A percentile compares a stretch with the other conserved stretches of the same genome.
Conservation (phyloP, 345 rosid genomes). For the Hypericum perforatum region DNA sequence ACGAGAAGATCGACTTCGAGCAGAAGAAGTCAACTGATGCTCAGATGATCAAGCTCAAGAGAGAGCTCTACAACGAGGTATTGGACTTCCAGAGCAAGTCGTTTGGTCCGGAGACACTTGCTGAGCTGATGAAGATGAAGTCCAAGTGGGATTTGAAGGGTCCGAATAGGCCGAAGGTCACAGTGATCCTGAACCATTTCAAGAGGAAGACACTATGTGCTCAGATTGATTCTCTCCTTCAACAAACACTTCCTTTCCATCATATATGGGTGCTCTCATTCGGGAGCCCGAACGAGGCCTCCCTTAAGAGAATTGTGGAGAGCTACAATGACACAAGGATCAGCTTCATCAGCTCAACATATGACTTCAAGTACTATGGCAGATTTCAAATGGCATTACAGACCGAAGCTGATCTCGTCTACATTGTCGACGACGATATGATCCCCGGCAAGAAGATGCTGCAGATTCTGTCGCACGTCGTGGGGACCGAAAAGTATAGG, state of each 20-base stretch:
- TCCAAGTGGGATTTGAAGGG: constrained; percentile 72
- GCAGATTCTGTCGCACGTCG: constrained; percentile 87
- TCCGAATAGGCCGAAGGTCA: constrained; percentile 55
- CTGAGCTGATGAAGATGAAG: constrained; percentile 65
- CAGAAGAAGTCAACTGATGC: constrained; percentile 82
- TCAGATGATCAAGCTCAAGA: constrained; percentile 71
- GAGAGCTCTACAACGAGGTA: constrained; percentile 57
- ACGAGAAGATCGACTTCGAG: constrained; percentile 73
- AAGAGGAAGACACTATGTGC: constrained; percentile 92
- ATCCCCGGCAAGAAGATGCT: constrained; percentile 92
- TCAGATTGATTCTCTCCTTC: constrained; percentile 76
- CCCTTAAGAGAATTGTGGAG: constrained; percentile 57
- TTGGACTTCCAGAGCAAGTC: constrained; percentile 46
- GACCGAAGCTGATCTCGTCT: constrained; percentile 82
- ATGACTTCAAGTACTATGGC: constrained; percentile 95
- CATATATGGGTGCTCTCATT: constrained; percentile 93
- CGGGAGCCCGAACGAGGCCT: constrained; percentile 70
- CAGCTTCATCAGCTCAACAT: constrained; percentile 83
- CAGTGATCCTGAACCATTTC: constrained; percentile 90
- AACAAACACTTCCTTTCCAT: constrained; percentile 84
- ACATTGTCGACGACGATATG: constrained; percentile 87
- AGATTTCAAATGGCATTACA: constrained; percentile 94
- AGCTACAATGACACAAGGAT: constrained; percentile 83
- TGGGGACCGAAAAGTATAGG: constrained; percentile 85
- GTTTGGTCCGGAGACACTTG: constrained; percentile 57